These are phyloP conservation scores for Aspergillus nidulans DNA, from an alignment of 495 filamentous ascomycete genomes.

Conservation along the genomic window DNA sequence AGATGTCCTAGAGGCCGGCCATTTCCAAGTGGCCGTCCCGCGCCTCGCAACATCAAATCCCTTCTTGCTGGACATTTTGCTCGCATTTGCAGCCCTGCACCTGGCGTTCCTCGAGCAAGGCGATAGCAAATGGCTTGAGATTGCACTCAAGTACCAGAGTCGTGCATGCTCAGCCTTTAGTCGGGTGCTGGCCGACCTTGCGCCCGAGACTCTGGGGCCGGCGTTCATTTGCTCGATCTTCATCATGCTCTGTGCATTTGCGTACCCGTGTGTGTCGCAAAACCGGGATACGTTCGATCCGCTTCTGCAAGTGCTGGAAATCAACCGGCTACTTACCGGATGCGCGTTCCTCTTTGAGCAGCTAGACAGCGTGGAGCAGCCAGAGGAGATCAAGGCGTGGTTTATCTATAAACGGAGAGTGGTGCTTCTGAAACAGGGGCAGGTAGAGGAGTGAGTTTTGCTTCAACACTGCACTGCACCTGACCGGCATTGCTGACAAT, in stretches of 20 bases:
- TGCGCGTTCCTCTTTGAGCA: conserved; percentile 32
- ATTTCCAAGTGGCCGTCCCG: conserved; percentile 42
- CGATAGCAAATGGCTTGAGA: conserved; percentile 31
- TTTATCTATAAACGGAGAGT: conserved; percentile 18
- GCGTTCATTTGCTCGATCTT: conserved; percentile 40
- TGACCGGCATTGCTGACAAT: neutral
- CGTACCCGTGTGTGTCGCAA: conserved; percentile 30
- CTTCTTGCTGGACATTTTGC: conserved; percentile 44
- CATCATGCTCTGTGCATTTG: conserved; percentile 35
- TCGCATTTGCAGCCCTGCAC: conserved; percentile 46
- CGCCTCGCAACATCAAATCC: conserved; percentile 39
- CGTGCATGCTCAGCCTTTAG: conserved; percentile 32
- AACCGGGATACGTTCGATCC: conserved; percentile 26
- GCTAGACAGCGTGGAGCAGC: conserved; percentile 20
- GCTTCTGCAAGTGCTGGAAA: conserved; percentile 28
- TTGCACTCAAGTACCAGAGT: conserved; percentile 34
- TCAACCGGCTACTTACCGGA: conserved; percentile 32
- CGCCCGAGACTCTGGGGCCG: conserved; percentile 25
- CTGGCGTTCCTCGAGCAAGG: conserved; percentile 33
- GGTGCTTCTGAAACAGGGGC: conserved; percentile 13
- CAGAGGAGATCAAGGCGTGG: conserved; percentile 28
- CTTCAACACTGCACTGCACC: neutral
- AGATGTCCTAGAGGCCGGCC: conserved; percentile 25
- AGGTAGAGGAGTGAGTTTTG: conserved; percentile 9
- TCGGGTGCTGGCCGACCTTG: conserved; percentile 24